phyloP scores from a whole-genome alignment of 73 alveolate genomes.

The Symbiodinium natans region DNA sequence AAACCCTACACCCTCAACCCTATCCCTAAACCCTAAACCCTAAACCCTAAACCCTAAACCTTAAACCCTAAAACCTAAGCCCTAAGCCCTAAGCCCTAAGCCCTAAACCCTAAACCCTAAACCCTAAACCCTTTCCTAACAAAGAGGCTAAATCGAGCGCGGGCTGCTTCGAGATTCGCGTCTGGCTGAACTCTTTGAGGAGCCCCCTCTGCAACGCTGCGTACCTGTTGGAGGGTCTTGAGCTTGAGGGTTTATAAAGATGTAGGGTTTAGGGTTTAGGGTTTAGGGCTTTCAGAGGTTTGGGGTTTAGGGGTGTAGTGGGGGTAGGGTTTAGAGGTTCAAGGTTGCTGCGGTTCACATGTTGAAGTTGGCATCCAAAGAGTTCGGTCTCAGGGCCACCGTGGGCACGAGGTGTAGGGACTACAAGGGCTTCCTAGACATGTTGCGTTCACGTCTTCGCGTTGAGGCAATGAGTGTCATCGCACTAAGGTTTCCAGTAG shows the following conservation, averaged over 20 bases:
- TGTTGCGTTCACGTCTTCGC: background rate
- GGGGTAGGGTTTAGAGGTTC: background rate
- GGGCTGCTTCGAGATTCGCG: background rate
- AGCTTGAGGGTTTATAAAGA: background rate
- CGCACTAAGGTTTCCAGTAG: background rate
- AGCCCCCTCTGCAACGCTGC: background rate
- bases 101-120: too few relatives aligned
- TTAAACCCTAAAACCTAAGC: too few relatives aligned
- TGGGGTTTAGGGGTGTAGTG: background rate
- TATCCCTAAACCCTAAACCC: too few relatives aligned
- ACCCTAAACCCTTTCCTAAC: too few relatives aligned
- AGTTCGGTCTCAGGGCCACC: too few relatives aligned
- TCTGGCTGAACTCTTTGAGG: background rate
- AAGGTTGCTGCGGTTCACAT: background rate
- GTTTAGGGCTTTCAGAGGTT: background rate
- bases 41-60: too few relatives aligned
- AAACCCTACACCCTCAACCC: too few relatives aligned
- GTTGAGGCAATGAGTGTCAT: background rate
- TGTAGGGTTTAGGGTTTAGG: background rate
- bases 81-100: too few relatives aligned
- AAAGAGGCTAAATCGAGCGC: too few relatives aligned
- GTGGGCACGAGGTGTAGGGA: background rate
- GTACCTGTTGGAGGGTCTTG: background rate
- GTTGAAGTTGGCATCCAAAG: background rate
- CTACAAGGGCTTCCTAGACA: too few relatives aligned